Evolutionary conservation across 179 eudicot species (phyloP).

Genomic region (Silene coronaria): DNA sequence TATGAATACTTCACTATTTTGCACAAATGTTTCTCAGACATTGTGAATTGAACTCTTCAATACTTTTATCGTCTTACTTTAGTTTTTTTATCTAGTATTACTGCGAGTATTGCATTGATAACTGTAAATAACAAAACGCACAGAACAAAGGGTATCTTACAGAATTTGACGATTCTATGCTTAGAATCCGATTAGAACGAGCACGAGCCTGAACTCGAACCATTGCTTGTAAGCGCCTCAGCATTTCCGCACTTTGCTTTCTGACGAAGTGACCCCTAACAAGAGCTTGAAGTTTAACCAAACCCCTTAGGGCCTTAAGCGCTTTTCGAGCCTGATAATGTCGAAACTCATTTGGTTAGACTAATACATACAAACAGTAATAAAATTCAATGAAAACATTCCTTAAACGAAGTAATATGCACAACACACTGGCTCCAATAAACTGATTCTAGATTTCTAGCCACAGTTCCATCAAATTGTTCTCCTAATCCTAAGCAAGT

Average conservation of each 20-base stretch:
- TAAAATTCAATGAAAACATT: neutral
- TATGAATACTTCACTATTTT: neutral
- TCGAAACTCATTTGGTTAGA: conserved; percentile 11
- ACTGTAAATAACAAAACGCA: no score
- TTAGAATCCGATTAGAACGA: conserved; percentile 48
- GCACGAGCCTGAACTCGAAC: conserved; percentile 84
- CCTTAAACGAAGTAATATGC: neutral
- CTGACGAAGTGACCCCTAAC: conserved; percentile 90
- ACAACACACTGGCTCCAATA: no score
- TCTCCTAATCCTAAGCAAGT: no score
- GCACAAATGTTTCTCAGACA: no score
- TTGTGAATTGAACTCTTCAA: no score
- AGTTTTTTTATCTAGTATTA: no score
- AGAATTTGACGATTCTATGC: conserved; percentile 35
- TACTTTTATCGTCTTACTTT: no score
- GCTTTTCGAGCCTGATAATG: conserved; percentile 77
- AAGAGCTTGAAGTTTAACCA: conserved; percentile 94
- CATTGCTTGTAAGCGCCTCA: conserved; percentile 90
- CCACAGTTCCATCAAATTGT: no score
- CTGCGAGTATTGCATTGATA: no score
- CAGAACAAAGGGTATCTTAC: conserved; percentile 21
- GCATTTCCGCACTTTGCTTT: conserved; percentile 86
- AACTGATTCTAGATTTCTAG: no score
- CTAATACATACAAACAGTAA: neutral
- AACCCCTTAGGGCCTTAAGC: conserved; percentile 76